Conservation (phyloP, 805 yeast species). For the Barnettozyma californica region DNA sequence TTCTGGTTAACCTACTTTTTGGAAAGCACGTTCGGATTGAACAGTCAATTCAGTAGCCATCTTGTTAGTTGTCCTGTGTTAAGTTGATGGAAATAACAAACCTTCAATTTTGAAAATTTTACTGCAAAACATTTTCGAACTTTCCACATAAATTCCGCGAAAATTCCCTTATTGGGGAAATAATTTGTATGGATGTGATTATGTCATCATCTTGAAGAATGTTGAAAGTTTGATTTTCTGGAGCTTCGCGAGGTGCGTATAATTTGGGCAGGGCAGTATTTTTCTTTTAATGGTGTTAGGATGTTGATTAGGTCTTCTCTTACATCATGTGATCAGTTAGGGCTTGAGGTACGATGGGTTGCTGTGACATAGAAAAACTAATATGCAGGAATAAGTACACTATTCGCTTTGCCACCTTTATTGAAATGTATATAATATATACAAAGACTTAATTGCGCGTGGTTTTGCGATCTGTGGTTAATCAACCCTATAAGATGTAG, state of each 20-base stretch:
- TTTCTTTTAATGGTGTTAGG: conserved; percentile 1
- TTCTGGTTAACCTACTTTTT: conserved; percentile 70
- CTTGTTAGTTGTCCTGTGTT: conserved; percentile 31
- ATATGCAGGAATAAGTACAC: no score
- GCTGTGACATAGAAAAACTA: no score
- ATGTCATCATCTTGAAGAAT: background rate
- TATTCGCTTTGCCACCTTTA: no score
- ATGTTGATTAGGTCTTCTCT: conserved; percentile 1
- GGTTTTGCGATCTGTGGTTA: background rate
- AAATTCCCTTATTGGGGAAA: background rate
- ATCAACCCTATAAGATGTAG: background rate
- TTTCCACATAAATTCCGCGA: conserved; percentile 1
- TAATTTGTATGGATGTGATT: background rate
- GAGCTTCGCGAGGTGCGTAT: background rate
- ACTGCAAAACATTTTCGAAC: conserved; percentile 1
- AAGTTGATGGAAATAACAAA: background rate
- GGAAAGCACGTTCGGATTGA: conserved; percentile 99
- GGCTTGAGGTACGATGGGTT: no score
- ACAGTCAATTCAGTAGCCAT: conserved; percentile 99
- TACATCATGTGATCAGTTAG: background rate
- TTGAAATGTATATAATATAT: no score
- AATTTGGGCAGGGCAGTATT: background rate
- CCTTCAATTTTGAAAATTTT: conserved; percentile 8
- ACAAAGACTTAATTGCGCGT: no score
- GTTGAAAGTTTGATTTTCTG: background rate